Evolutionary conservation across 768 basidiomycete species (phyloP), one percentile per base, ranked within the genome.

Genomic region (Cyclocybe aegerita): DNA sequence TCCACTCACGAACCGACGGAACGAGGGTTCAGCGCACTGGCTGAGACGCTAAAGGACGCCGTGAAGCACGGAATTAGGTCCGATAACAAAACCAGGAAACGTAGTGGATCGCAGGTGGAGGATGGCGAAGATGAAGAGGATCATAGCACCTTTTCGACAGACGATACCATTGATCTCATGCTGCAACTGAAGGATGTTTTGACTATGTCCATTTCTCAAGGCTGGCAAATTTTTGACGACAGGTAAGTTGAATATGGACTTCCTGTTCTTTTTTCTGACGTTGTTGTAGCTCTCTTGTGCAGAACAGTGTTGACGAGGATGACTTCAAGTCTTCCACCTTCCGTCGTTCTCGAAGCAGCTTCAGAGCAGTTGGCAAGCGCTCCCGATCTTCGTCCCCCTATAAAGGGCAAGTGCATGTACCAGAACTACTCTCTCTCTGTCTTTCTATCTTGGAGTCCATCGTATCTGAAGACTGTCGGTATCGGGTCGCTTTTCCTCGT

Each of bases 401-500:
- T 55, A 46, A 58, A 54, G 46, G 61, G 39, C 39, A 65, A 50
- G 56, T 65, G 23, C 70, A 70, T 42, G 70, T 77, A 14, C 75
- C 84, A 6, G 76, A 82, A 46, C 70, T 88, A 11, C 71, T 87
- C 32, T 72, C 78, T 1, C 70, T 79, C 48, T 88, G 85, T 62
- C 77, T 86, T 9, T 77, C 74, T 23, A 66, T 82, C 33, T 74
- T 86, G 32, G 74, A 74, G n/a, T 88, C 83, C 1, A 69, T 93
- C 15, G 71, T 91, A 12, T 66, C 72, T 4, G 84, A 87, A 50
- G 91, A 93, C 60, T 88, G 88, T 60, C 81, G 88, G 2, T 88
- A 81, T 65, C 77, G 78, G 53, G 75, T 80, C 2, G 65, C 75
- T 9, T 73, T 68, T 7, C 83, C 85, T 11, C 77, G 85, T 4